phyloP scores from a whole-genome alignment of 257 asterid genomes.

The Solanum gracilifrons region DNA sequence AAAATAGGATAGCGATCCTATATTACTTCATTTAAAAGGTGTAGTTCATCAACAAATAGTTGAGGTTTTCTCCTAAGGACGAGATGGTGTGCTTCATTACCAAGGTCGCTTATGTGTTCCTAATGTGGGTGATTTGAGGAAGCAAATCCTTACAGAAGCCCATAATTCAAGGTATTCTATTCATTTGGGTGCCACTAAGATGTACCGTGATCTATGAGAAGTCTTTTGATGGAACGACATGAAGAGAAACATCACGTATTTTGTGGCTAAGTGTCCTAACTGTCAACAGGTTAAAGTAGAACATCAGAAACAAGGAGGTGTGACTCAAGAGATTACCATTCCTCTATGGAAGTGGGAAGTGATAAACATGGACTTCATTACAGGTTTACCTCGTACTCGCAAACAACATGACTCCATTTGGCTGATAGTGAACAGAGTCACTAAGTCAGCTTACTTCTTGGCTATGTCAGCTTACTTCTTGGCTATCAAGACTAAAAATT shows the following conservation, averaged over 20 bases:
- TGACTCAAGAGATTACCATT: neutral
- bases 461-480: neutral
- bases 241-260: too few relatives aligned
- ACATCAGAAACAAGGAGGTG: neutral
- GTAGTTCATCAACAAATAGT: too few relatives aligned
- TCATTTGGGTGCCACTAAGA: neutral
- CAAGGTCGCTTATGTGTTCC: neutral
- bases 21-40: too few relatives aligned
- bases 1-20: too few relatives aligned
- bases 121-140: neutral
- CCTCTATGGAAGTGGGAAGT: neutral
- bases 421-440: neutral
- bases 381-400: neutral
- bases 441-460: neutral
- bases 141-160: neutral
- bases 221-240: neutral
- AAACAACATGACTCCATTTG: neutral
- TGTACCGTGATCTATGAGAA: too few relatives aligned
- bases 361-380: neutral
- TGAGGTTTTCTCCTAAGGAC: neutral
- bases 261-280: neutral
- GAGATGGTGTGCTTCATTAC: neutral
- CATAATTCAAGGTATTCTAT: neutral
- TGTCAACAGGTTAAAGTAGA: neutral
- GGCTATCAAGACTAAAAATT: neutral